Evolutionary conservation across 2,329 filamentous ascomycete genomes (phyloP).

Genomic region (Fonsecaea nubica): DNA sequence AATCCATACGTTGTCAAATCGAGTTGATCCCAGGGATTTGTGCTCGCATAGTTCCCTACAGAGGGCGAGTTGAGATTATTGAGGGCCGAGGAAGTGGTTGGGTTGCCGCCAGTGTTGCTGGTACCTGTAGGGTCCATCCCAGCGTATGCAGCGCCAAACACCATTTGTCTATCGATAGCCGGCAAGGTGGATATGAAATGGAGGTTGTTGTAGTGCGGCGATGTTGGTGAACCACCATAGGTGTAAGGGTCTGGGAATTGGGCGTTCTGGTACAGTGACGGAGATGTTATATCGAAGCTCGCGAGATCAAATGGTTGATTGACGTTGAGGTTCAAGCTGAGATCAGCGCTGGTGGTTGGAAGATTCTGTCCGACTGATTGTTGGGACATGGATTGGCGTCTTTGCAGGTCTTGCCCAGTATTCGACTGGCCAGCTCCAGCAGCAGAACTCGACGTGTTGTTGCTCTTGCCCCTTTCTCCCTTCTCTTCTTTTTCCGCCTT

Average conservation of each 20-base stretch:
- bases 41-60: conserved; percentile 40
- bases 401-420: neutral
- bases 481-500: conserved; percentile 38
- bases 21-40: conserved; percentile 37
- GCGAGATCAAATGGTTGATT: conserved; percentile 34
- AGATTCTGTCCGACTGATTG: conserved; percentile 19
- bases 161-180: conserved; percentile 76
- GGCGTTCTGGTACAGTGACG: conserved; percentile 32
- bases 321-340: conserved; percentile 32
- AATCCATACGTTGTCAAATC: conserved; percentile 37
- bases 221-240: conserved; percentile 42
- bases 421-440: neutral
- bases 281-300: conserved; percentile 39
- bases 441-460: conserved; percentile 3
- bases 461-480: conserved; percentile 19
- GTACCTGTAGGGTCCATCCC: conserved; percentile 54
- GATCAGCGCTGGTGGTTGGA: conserved; percentile 12
- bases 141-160: conserved; percentile 71
- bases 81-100: conserved; percentile 42
- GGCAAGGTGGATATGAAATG: conserved; percentile 57
- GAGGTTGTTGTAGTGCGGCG: conserved; percentile 47
- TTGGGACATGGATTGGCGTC: conserved; percentile 18
- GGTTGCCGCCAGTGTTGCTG: conserved; percentile 22
- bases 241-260: conserved; percentile 39
- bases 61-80: conserved; percentile 40